Evolutionary conservation across 2,329 filamentous ascomycete species (phyloP), one percentile per base, ranked within the genome.

Genomic region (Colletotrichum navitas): DNA sequence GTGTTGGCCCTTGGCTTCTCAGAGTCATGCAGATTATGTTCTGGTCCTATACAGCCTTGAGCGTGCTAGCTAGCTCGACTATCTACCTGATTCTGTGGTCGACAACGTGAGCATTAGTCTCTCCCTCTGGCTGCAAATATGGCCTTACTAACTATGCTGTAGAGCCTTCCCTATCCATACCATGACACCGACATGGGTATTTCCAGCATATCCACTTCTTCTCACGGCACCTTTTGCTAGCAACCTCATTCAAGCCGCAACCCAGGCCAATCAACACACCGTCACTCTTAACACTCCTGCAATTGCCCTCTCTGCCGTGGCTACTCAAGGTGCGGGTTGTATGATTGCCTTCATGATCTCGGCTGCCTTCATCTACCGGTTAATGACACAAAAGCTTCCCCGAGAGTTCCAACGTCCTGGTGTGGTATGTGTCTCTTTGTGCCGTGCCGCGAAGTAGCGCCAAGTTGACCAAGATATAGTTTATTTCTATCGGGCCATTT

Each of bases 121-220:
- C n/a, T 56, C 7, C n/a, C 24, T 6, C 18, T 16, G 47, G 29
- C 14, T 21, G 39, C 43, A 45, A 26, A 39, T 12, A 14, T 16
- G 43, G 18, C 39, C 5, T 34, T 21, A 1, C 62, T 74, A n/a
- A 74, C n/a, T 5, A 2, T 10, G 2, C 26, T 12, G 11, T 65
- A 88, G 83, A 80, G 82, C 83, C 34, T 87, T 86, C 60, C 86
- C 94, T 0, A 93, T 96, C 59, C 91, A 93, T 43, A 90, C 90
- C 63, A 96, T 97, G 94, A 96, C 93, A 0, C 93, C 93, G 0
- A 90, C 94, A 24, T 96, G 93, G 93, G 94, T 95, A 66, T 96
- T 96, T 75, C 94, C 93, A 0, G 93, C 92, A 0, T 97, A 97
- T 74, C 93, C 94, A 0, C 85, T 96, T 29, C 87, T 97, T 4